Base-by-base conservation (phyloP, 305 asterid genomes). In the Solanum chacoense region DNA sequence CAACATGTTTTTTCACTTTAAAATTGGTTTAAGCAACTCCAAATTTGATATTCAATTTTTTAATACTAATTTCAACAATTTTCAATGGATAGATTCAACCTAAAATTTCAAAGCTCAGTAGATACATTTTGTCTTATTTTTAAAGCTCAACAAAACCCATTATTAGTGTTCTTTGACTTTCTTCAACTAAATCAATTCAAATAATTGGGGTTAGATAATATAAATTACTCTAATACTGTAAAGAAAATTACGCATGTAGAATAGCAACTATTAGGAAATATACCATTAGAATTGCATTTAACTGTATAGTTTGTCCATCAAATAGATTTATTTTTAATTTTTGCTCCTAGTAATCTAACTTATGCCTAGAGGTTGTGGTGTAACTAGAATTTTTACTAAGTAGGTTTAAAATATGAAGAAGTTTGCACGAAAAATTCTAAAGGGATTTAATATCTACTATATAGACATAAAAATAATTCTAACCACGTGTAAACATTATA, bases 291-390 rank as follows among this genome's bases (percentile, higher is more conserved):
- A 10, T 65, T 65, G 13, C 72, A 65, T 65, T 65, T 0, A n/a
- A n/a, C 1, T 10, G 72, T 0, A 8, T 0, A n/a, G 0, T 4
- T 1, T n/a, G 0, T n/a, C 3, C 7, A 1, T n/a, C 29, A 65
- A 65, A 65, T 4, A 4, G 0, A 5, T n/a, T 63, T 1, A n/a
- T n/a, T 0, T 63, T 9, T 65, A 22, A 65, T n/a, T 65, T 65
- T 65, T 65, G 72, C 1, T 1, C 72, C 1, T n/a, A n/a, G 22
- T 0, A 45, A 45, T n/a, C 29, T 0, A 65, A 65, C 26, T 65
- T 65, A 0, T n/a, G 14, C 14, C 28, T 59, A 59, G 71, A 7
- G 26, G 26, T 0, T 1, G 11, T 55, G n/a, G 4, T 3, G 3
- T 0, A 55, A 7, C 24, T 0, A 55, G 10, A 18, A 16, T 3